phyloP scores from a whole-genome alignment of 106 monocot genomes.

The Agapanthus africanus region DNA sequence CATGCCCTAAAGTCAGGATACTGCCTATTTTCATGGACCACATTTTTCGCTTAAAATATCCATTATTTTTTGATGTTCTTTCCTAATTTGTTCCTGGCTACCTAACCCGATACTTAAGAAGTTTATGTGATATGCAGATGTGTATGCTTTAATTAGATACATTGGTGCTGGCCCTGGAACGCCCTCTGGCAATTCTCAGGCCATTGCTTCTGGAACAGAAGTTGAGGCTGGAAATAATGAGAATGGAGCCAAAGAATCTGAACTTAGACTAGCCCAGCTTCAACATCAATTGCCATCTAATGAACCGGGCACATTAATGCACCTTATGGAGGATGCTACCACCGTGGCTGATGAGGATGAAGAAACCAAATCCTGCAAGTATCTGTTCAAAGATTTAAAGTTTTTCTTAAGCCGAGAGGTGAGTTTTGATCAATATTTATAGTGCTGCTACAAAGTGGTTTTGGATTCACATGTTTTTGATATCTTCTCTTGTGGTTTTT shows the following conservation, averaged over 20 bases:
- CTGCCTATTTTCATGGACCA: too few species aligned
- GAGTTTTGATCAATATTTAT: neutral
- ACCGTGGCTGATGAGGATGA: conserved; percentile 53
- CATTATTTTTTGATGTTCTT: too few species aligned
- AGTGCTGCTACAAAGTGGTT: neutral
- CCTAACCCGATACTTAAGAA: too few species aligned
- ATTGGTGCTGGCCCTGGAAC: conserved; percentile 43
- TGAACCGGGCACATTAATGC: conserved; percentile 88
- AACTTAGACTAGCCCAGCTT: conserved; percentile 69
- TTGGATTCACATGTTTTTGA: neutral
- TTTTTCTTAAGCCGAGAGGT: conserved; percentile 94
- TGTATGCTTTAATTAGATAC: conserved; percentile 75
- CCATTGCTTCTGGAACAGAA: conserved; percentile 19
- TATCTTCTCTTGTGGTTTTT: too few species aligned
- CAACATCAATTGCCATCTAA: conserved; percentile 69
- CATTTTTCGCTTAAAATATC: too few species aligned
- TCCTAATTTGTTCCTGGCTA: too few species aligned
- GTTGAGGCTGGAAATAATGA: conserved; percentile 14
- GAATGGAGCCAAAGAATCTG: conserved; percentile 31
- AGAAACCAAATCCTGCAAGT: conserved; percentile 78
- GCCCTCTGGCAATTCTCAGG: conserved; percentile 21
- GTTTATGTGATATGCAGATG: too few species aligned
- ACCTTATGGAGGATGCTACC: conserved; percentile 66
- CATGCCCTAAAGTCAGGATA: too few species aligned
- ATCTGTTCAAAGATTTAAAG: conserved; percentile 69